phyloP scores from a whole-genome alignment of 306 rosid species.

The Vigna mungo region DNA sequence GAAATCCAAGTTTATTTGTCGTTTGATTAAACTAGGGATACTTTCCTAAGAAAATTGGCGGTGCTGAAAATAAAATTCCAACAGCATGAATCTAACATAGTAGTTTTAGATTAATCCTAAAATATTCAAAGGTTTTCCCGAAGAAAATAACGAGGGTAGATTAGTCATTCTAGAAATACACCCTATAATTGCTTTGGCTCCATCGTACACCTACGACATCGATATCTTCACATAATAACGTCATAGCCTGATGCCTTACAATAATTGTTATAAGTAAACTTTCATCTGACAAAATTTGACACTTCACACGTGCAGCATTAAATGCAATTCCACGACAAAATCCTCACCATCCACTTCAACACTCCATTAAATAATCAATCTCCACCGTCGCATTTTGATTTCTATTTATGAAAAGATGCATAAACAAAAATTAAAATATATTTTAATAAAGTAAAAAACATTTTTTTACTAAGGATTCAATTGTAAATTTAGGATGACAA shows the following conservation, averaged over 20 bases:
- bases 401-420: not conserved
- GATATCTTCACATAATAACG: constrained; percentile 39
- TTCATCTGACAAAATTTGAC: constrained; percentile 31
- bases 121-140: constrained; percentile 2
- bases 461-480: too few relatives aligned
- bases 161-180: constrained; percentile 4
- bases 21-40: not conserved
- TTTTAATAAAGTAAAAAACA: too few relatives aligned
- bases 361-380: constrained; percentile 37
- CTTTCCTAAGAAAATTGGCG: not conserved
- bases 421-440: too few relatives aligned
- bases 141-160: not conserved
- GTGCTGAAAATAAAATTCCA: constrained; percentile 15
- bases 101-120: constrained; percentile 47
- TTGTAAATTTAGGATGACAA: too few relatives aligned
- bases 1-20: constrained; percentile 7
- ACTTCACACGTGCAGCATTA: constrained; percentile 24
- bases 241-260: constrained; percentile 10
- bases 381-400: constrained; percentile 44
- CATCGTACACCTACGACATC: constrained; percentile 24
- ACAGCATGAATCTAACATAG: constrained; percentile 31
- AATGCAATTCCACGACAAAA: constrained; percentile 13
- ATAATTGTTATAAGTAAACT: constrained; percentile 3
- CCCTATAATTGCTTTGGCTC: constrained; percentile 26
- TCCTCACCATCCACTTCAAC: constrained; percentile 38